These are phyloP conservation scores for Amanita brunnescens DNA, from an alignment of 768 basidiomycete species.

Conservation along the genomic window DNA sequence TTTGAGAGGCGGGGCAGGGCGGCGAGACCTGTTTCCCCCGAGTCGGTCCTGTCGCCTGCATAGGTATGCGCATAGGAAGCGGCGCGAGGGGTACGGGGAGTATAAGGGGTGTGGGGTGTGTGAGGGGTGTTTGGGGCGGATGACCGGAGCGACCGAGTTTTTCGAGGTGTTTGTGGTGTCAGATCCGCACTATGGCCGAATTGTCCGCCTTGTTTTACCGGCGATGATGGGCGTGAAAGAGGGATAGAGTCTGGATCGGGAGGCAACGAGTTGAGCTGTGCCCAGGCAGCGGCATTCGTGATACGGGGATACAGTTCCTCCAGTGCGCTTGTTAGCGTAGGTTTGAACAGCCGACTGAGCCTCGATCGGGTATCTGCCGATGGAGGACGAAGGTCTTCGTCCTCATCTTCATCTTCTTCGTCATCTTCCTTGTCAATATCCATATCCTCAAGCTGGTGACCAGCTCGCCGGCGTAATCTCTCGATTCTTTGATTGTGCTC, in stretches of 20 bases:
- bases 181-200: background rate
- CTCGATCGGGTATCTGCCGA: conserved; percentile 55
- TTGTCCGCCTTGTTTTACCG: background rate
- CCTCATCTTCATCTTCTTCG: conserved; percentile 14
- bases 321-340: conserved; percentile 51
- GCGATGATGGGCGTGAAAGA: background rate
- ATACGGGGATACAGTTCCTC: conserved; percentile 62
- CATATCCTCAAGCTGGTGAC: conserved; percentile 7
- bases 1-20: conserved; percentile 60
- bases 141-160: background rate
- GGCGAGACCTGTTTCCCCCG: conserved; percentile 16
- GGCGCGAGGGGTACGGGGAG: conserved; percentile 3
- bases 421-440: conserved; percentile 18
- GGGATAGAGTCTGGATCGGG: background rate
- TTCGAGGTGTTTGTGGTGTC: background rate
- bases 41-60: background rate
- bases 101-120: conserved; percentile 5
- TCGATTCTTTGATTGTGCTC: conserved; percentile 23
- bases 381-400: conserved; percentile 25
- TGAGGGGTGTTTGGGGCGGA: conserved; percentile 2
- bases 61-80: background rate
- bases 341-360: conserved; percentile 51
- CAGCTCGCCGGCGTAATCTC: background rate
- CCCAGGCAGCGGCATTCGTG: conserved; percentile 56
- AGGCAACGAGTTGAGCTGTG: conserved; percentile 16